Conservation (phyloP, 257 asterid genomes). For the Verbascum thapsus region DNA sequence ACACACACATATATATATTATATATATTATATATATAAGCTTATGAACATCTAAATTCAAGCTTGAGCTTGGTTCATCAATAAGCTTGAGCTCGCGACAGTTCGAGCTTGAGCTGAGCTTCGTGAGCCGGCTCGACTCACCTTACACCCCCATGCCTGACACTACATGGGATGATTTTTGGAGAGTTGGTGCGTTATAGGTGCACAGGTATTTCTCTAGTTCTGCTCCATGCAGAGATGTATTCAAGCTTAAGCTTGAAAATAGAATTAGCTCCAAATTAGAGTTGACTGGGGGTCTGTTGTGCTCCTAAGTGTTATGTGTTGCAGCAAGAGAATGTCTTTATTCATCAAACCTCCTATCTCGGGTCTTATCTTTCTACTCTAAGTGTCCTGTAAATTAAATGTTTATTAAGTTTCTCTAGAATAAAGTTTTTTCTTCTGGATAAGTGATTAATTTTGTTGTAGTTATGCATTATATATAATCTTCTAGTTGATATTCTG, state of each 20-base stretch:
- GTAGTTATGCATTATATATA: background rate
- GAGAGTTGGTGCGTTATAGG: no score
- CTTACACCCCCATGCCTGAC: no score
- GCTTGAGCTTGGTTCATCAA: no score
- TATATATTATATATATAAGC: no score
- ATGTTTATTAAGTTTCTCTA: background rate
- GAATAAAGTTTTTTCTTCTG: background rate
- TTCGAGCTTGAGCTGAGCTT: no score
- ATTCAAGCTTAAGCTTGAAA: constrained; percentile 12
- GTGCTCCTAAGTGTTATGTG: background rate
- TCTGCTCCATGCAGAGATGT: background rate
- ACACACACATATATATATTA: no score
- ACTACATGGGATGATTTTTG: no score
- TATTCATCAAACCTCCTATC: background rate
- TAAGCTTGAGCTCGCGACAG: no score
- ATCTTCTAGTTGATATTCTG: constrained; percentile 22
- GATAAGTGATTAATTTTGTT: constrained; percentile 16
- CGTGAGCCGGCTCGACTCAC: no score
- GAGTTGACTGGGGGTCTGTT: background rate
- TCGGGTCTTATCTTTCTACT: background rate
- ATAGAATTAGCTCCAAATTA: background rate
- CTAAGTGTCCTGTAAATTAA: background rate
- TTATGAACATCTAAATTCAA: no score
- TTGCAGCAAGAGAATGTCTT: background rate
- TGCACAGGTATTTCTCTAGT: background rate